Base-by-base conservation (phyloP, 2,329 filamentous ascomycete genomes). In the Hypoxylon sp. region DNA sequence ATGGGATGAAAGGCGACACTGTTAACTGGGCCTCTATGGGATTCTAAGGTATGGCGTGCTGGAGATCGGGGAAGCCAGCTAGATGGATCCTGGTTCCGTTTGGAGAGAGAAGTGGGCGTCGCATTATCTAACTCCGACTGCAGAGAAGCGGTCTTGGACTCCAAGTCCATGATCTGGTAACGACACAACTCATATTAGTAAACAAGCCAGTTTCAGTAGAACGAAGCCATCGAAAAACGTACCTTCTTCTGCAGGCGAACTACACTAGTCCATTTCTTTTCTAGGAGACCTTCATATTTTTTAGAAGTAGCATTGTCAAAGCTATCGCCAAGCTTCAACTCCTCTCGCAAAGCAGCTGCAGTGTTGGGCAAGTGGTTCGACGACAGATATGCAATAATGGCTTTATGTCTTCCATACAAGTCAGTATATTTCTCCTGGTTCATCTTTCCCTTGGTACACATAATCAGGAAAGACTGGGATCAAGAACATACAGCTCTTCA, bases 181-280 rank as follows among this genome's bases (percentile, higher is more conserved):
- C 26, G 47, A 29, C 50, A 48, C 29, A 59, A 60, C 54, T 52
- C 13, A 58, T 68, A 47, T 73, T 59, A 69, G 65, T 59, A 58
- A 47, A 67, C 42, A 51, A 44, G 50, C 17, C n/a, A 26, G 55
- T 33, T 39, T 24, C 24, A 48, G 47, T 29, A 50, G 52, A 19
- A 17, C 8, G 57, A 47, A 44, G 35, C 31, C 46, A 33, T 48
- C 59, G 71, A 17, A 26, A 19, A 13, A 46, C 81, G 55, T 81
- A 92, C 93, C 92, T 97, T 98, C 82, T 97, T 98, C 82, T 98
- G 95, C 80, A 98, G 81, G 69, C 95, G 88, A 76, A 98, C 94
- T 29, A 98, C 92, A 76, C 94, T 96, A 19, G 95, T 98, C 95
- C 95, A 98, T 85, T 98, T 98, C 88, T 97, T 98, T 86, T 98